Evolutionary conservation across 495 filamentous ascomycete genomes (phyloP).

Genomic region (Aspergillus sclerotiicarbonarius): DNA sequence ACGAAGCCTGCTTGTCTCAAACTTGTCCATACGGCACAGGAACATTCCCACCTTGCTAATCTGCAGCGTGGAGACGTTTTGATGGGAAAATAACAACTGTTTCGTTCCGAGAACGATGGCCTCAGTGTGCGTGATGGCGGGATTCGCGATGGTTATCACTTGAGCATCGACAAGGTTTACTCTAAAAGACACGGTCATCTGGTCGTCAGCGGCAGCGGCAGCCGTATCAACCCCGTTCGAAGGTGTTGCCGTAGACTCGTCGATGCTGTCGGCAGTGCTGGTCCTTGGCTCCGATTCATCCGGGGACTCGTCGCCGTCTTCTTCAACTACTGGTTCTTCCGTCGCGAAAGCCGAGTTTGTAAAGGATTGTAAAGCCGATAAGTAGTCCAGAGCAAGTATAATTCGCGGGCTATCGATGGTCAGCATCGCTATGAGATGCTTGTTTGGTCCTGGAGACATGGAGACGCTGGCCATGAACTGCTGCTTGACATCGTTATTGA

Average conservation of each 20-base stretch:
- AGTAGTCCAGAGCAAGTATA: conserved; percentile 92
- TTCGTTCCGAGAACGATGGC: conserved; percentile 95
- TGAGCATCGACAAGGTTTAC: conserved; percentile 95
- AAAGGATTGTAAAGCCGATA: conserved; percentile 86
- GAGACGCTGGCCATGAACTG: conserved; percentile 95
- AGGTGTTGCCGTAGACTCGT: conserved; percentile 27
- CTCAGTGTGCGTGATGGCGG: conserved; percentile 81
- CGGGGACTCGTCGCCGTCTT: conserved; percentile 54
- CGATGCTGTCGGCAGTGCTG: conserved; percentile 33
- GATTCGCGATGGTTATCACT: conserved; percentile 93
- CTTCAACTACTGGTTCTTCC: conserved; percentile 56
- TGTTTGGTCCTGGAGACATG: conserved; percentile 81
- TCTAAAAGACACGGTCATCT: conserved; percentile 80
- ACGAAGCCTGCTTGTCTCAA: conserved; percentile 79
- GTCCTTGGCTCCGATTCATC: conserved; percentile 62
- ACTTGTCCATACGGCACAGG: conserved; percentile 95
- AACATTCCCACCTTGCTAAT: conserved; percentile 96
- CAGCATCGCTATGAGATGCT: conserved; percentile 82
- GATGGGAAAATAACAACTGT: conserved; percentile 86
- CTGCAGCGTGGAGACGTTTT: conserved; percentile 90
- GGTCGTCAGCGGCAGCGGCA: conserved; percentile 35
- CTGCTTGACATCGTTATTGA: conserved; percentile 90
- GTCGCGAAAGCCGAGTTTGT: conserved; percentile 64
- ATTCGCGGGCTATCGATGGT: conserved; percentile 95
- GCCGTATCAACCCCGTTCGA: conserved; percentile 19